Conservation (phyloP, 2,329 filamentous ascomycete species). For the Aulographum hederae region DNA sequence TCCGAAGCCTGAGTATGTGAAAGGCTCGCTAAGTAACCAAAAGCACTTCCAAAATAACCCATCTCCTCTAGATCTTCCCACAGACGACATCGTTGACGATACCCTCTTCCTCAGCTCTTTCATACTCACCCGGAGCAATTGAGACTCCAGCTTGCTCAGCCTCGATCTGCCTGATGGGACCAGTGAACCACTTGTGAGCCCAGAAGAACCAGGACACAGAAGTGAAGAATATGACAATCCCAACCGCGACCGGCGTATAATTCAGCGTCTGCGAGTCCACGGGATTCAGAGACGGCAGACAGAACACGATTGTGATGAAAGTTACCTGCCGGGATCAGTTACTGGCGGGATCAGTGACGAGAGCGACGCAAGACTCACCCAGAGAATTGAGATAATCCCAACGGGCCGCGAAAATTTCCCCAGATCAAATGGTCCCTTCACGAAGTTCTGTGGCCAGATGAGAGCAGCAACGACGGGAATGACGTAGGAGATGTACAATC, state of each 20-base stretch:
- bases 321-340: conserved; percentile 10
- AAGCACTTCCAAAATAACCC: too few relatives aligned
- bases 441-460: conserved; percentile 31
- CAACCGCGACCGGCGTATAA: conserved; percentile 40
- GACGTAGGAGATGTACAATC: conserved; percentile 39
- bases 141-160: conserved; percentile 31
- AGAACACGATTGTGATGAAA: conserved; percentile 39
- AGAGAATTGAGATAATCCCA: conserved; percentile 28
- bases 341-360: background rate
- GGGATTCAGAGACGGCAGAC: conserved; percentile 36
- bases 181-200: conserved; percentile 37
- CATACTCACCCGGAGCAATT: conserved; percentile 25
- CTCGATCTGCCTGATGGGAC: conserved; percentile 34
- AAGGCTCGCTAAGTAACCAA: too few relatives aligned
- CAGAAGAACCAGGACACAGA: conserved; percentile 32
- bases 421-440: conserved; percentile 38
- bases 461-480: conserved; percentile 37
- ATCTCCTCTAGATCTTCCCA: too few relatives aligned
- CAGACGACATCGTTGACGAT: too few relatives aligned
- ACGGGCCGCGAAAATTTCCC: conserved; percentile 26
- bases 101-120: conserved; percentile 17
- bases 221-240: conserved; percentile 32
- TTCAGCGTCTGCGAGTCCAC: conserved; percentile 39
- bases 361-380: too few relatives aligned
- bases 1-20: too few relatives aligned